phyloP scores from a whole-genome alignment of 1,139 yeast genomes.

The Scheffersomyces parashehatae region DNA sequence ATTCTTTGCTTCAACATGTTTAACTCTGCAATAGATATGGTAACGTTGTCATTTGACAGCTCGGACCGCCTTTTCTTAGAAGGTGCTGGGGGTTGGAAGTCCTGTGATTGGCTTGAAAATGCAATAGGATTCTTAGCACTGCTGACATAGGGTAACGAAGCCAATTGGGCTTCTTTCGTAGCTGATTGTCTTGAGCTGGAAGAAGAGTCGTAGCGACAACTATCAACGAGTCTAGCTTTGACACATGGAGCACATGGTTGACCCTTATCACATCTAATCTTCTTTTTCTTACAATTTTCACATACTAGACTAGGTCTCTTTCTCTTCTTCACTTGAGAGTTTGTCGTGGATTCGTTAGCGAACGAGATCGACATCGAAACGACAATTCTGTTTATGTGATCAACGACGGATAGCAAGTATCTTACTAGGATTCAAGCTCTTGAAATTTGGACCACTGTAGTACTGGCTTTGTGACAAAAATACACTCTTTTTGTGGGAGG shows the following conservation, averaged over 20 bases:
- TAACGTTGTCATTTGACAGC: neutral
- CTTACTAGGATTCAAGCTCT: no score
- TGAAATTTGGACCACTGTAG: no score
- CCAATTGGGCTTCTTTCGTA: conserved; percentile 5
- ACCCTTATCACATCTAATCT: conserved; percentile 36
- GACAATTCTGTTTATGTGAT: no score
- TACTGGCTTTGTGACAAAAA: no score
- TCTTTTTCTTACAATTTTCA: conserved; percentile 31
- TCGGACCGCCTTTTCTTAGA: neutral
- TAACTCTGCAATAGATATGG: conserved; percentile 22
- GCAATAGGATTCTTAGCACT: conserved; percentile 29
- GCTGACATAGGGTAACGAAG: conserved; percentile 21
- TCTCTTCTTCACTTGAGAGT: conserved; percentile 14
- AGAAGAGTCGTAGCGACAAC: conserved; percentile 26
- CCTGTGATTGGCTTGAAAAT: conserved; percentile 4
- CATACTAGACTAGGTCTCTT: conserved; percentile 37
- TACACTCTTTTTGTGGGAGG: no score
- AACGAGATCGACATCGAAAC: neutral
- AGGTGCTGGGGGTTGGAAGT: neutral
- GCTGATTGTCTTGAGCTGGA: neutral
- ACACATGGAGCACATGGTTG: conserved; percentile 37
- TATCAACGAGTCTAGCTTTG: conserved; percentile 17
- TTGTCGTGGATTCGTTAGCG: neutral
- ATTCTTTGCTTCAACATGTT: conserved; percentile 26
- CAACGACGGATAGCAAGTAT: no score